Base-by-base conservation (phyloP, 768 basidiomycete genomes). In the Boletellus ananas region DNA sequence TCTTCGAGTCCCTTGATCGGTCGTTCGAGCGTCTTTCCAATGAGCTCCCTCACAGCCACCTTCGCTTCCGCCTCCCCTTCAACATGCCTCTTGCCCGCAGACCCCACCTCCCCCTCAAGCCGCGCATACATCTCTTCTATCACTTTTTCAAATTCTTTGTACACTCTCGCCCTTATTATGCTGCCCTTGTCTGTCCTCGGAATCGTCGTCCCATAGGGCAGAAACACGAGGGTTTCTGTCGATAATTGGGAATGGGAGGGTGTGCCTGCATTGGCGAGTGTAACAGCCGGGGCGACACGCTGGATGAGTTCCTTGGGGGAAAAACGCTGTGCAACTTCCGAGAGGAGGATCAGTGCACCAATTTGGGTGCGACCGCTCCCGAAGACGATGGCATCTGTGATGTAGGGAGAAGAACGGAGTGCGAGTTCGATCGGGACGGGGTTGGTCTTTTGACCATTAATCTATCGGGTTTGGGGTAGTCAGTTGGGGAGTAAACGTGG, bases 371-470 rank as follows among this genome's bases (percentile, higher is more conserved):
- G 62, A 7, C 66, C 73, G 12, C 73, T 68, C 9, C 80, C 80
- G 36, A 82, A 81, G 44, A 82, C 73, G 55, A 81, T 72, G 23
- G 76, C 79, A 45, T 81, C 80, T n/a, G 68, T 63, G 20, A 80
- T 70, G 45, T 72, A 70, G 2, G 77, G 72, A 6, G 64, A 64
- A 2, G 79, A 78, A 18, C 76, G 75, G 47, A 81, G 73, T 17
- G 71, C 65, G 34, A 78, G 69, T 56, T 80, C 79, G 45, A 80
- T 78, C 0, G 79, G 78, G 5, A 79, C 74, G 6, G 78, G 78
- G 53, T 79, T 79, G 10, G 77, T 79, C 67, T 81, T 81, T 63
- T 81, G 79, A 7, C 80, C 78, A 16, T 64, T 63, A 1, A 64
- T 53, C 62, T 64, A n/a, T 11, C 69, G 8, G 63, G 14, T 3